Evolutionary conservation across 768 basidiomycete genomes (phyloP), one percentile per base, ranked within the genome.

Genomic region (Hebeloma cylindrosporum): DNA sequence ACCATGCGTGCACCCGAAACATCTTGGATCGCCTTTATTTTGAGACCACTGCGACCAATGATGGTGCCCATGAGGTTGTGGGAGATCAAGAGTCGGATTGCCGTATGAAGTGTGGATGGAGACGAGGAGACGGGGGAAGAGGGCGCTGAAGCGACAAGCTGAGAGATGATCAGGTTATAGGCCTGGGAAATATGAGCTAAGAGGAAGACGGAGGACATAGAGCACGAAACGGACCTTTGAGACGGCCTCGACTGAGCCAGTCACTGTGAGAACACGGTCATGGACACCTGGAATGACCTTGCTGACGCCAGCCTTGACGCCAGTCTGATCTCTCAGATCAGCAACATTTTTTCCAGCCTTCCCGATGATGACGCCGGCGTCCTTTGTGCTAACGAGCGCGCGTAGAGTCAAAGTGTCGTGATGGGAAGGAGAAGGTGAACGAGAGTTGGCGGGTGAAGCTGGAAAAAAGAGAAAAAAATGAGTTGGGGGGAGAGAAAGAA

Each of bases 21-120:
- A 66, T 97, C 95, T 65, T 99, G 96, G 64, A 99, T 98, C 60
- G 93, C 89, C 73, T 98, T 97, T 69, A 99, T 98, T 81, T 96
- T 97, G 65, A 91, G 82, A 57, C 96, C 96, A 42, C 73, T 87
- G 53, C 94, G 87, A 57, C 96, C 96, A 59, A 98, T 97, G 72
- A 99, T 88, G 49, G 92, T 93, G 41, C 96, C 96, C 96, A 99
- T 99, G 55, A 99, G 78, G 70, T 97, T 95, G 74, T 99, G 96
- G 33, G 93, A 95, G 73, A 99, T 93, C 60, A 99, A 79, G 55
- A 99, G 92, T 49, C 93, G 91, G 67, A 99, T 86, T 50, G 93
- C 90, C 47, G 93, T 93, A 67, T 88, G 83, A 40, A 79, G 70
- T 45, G 87, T 74, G n/a, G 84, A 80, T 16, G 88, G 73, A 43